Conservation (phyloP, 495 filamentous ascomycete genomes). For the Aspergillus steynii region DNA sequence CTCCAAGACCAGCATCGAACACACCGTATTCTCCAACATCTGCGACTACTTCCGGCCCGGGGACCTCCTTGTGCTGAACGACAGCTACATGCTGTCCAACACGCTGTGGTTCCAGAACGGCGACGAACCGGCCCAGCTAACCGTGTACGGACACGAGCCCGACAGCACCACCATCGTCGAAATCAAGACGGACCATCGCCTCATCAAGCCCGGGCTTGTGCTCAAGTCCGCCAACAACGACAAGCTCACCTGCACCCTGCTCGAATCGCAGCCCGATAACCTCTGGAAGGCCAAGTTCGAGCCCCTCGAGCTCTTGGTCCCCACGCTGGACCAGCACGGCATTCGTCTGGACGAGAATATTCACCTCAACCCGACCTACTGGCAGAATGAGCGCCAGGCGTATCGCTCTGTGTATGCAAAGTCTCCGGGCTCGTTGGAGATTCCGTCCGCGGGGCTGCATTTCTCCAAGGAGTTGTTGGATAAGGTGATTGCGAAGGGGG, state of each 20-base stretch:
- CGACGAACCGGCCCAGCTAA: neutral
- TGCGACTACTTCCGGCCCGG: neutral
- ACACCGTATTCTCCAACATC: neutral
- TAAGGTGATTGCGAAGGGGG: neutral
- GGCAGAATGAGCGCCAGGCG: neutral
- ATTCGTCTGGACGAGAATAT: neutral
- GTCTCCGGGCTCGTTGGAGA: neutral
- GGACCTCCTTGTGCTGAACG: neutral
- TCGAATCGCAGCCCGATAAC: neutral
- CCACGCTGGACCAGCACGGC: neutral
- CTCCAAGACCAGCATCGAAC: neutral
- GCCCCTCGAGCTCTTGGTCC: neutral
- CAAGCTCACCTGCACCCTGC: neutral
- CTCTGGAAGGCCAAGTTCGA: conserved; percentile 3
- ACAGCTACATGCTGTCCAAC: conserved; percentile 1
- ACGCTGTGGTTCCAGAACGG: neutral
- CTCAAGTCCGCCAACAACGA: neutral
- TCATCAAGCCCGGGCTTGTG: neutral
- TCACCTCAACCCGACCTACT: neutral
- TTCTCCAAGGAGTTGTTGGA: conserved; percentile 1
- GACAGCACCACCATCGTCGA: neutral
- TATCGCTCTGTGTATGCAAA: conserved; percentile 1
- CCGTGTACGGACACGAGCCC: conserved; percentile 2
- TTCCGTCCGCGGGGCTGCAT: conserved; percentile 7
- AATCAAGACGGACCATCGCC: neutral